Evolutionary conservation across 2,329 filamentous ascomycete genomes (phyloP).

Genomic region (Cladophialophora chaetospira): DNA sequence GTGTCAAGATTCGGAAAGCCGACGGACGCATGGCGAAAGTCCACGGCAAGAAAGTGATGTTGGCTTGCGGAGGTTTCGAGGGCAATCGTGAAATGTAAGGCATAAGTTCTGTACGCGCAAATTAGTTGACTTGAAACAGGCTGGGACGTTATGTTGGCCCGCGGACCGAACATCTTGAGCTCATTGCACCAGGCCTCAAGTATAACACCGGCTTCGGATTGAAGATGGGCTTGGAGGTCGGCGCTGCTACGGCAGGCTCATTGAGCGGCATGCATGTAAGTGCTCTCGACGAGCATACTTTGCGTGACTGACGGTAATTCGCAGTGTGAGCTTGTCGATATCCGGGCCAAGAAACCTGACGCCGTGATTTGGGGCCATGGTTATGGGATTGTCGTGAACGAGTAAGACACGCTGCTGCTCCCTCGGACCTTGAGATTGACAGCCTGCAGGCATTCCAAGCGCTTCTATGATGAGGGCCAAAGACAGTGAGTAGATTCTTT

Average conservation of each 20-base stretch:
- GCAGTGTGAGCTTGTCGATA: slow-evolving; percentile 46
- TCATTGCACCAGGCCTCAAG: slow-evolving; percentile 45
- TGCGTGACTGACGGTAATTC: not conserved
- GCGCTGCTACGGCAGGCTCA: slow-evolving; percentile 44
- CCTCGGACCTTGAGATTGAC: not conserved
- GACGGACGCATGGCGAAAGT: slow-evolving; percentile 37
- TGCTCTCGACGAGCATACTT: not conserved
- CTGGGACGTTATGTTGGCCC: slow-evolving; percentile 41
- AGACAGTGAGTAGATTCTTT: slow-evolving; percentile 31
- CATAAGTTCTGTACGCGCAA: not conserved
- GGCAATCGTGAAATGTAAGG: slow-evolving; percentile 47
- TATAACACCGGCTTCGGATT: slow-evolving; percentile 45
- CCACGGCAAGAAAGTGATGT: slow-evolving; percentile 38
- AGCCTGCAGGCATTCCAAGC: slow-evolving; percentile 37
- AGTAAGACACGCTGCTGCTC: not conserved
- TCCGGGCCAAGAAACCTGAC: slow-evolving; percentile 44
- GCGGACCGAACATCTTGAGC: slow-evolving; percentile 43
- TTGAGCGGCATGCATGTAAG: slow-evolving; percentile 45
- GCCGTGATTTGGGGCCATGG: slow-evolving; percentile 47
- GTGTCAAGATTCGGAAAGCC: slow-evolving; percentile 43
- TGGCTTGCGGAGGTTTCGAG: slow-evolving; percentile 47
- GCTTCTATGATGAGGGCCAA: slow-evolving; percentile 44
- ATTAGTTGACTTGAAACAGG: slow-evolving; percentile 8
- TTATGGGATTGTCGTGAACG: slow-evolving; percentile 49
- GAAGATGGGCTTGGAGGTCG: slow-evolving; percentile 46